Evolutionary conservation across 2,329 filamentous ascomycete species (phyloP).

Genomic region (Hymenoscyphus infarciens): DNA sequence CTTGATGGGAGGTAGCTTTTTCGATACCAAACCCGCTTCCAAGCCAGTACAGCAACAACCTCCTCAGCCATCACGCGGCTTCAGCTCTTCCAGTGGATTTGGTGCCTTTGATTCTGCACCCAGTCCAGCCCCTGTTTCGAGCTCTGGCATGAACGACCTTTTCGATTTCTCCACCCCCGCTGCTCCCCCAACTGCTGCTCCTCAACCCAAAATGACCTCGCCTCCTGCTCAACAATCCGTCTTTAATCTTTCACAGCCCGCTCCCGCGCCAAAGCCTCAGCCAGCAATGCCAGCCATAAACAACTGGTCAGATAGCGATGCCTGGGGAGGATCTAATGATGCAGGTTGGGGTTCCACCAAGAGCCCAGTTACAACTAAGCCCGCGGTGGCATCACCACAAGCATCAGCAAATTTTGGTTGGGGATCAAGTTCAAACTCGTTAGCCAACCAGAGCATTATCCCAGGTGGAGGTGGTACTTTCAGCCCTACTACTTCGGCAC

Average conservation of each 20-base stretch:
- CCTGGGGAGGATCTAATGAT: constrained; percentile 72
- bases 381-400: constrained; percentile 36
- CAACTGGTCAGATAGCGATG: constrained; percentile 39
- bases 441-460: constrained; percentile 58
- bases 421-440: constrained; percentile 45
- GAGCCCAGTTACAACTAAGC: constrained; percentile 46
- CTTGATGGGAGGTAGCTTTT: constrained; percentile 69
- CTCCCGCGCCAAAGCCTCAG: constrained; percentile 41
- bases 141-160: constrained; percentile 68
- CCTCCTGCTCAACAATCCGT: constrained; percentile 53
- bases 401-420: constrained; percentile 61
- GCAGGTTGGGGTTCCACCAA: constrained; percentile 65
- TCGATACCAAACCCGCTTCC: constrained; percentile 68
- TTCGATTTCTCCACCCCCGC: constrained; percentile 68
- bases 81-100: constrained; percentile 58
- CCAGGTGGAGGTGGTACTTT: constrained; percentile 64
- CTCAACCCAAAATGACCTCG: constrained; percentile 36
- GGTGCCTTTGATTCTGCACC: constrained; percentile 53
- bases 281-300: constrained; percentile 38
- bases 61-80: constrained; percentile 46
- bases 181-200: constrained; percentile 41
- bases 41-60: constrained; percentile 40
- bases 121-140: constrained; percentile 34
- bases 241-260: constrained; percentile 70
- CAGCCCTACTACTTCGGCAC: constrained; percentile 44